Base-by-base conservation (phyloP, 2,329 filamentous ascomycete genomes). In the Colletotrichum sp. region DNA sequence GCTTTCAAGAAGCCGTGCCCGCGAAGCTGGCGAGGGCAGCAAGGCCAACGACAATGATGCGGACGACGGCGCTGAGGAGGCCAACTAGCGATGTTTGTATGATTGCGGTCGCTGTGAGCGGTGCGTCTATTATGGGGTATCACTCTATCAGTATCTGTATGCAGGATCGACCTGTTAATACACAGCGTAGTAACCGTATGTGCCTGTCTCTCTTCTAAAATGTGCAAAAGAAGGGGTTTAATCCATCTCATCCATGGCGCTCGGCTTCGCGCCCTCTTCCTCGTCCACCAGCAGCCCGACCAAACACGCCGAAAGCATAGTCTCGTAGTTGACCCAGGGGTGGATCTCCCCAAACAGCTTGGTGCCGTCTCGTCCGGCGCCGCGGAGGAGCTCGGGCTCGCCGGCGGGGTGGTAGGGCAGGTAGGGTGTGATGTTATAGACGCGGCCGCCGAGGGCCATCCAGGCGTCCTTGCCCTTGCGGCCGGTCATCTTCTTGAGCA, bases 351-450 rank as follows among this genome's bases (percentile, higher is more conserved):
- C 90, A 83, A 94, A 94, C 74, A 94, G 80, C 81, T 87, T 88
- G 3, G 90, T 93, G 44, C 90, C 92, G 81, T 94, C 92, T 72
- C 89, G 85, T 1, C 89, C 93, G 1, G 93, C 93, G 39, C 88
- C 89, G 36, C 91, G 87, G 83, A 94, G 85, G 77, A 97, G 84
- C 85, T 98, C 95, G 6, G 92, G 92, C 80, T 93, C 91, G 10
- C 95, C 97, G 26, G 97, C 97, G 0, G 97, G 97, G 83, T 99
- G 97, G 82, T 96, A 99, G 2, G 94, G 93, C 44, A 96, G 83
- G 82, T 99, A 99, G 0, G 96, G 95, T 0, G 93, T 94, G 74
- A 99, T 93, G 81, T 99, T 99, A 86, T 99, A 99, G 32, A 99
- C 96, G 81, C 95, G 94, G 2, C 96, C 96, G 76, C 95, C 94